Base-by-base conservation (phyloP, 2,329 filamentous ascomycete genomes). In the Aureobasidium lini region DNA sequence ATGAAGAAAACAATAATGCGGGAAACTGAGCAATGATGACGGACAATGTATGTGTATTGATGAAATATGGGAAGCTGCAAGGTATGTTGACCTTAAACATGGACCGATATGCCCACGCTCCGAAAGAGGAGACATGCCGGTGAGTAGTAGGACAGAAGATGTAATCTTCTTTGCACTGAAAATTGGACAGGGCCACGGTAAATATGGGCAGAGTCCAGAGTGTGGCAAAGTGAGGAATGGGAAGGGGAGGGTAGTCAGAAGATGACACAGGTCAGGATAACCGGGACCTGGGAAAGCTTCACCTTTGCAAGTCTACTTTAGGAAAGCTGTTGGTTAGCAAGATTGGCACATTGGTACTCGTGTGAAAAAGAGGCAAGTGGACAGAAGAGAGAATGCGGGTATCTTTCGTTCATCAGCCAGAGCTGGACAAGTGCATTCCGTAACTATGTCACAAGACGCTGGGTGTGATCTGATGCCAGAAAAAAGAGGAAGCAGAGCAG, bases 51-150 rank as follows among this genome's bases (percentile, higher is more conserved):
- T 36, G 8, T 36, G 4, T 13, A 6, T 36, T 36, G 34, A 36
- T 9, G 4, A 8, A 13, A 36, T 36, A 36, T 13, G 34, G 34
- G 2, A 8, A 36, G 34, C 34, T 36, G 16, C 3, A 48, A 61
- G 49, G 37, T 23, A 43, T 43, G 71, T 89, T 73, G 80, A 79
- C 85, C 83, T 73, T 73, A 76, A 79, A 80, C 72, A 86, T 88
- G 86, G 87, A 90, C 85, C 86, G 77, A 81, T 73, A 78, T 79
- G 81, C 77, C 82, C 84, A 88, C 75, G 68, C 64, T 66, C 67
- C 29, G 10, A 61, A 68, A 68, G 60, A 62, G 65, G 60, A 67
- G 67, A 69, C 71, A 73, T 66, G 68, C 69, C 70, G 71, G 71
- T 74, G 70, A 73, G 72, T 73, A 75, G 69, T 63, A 65, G 70